Evolutionary conservation across 345 rosid species (phyloP), one percentile per base, ranked within the genome.

Genomic region (Moricandia moricandioides): DNA sequence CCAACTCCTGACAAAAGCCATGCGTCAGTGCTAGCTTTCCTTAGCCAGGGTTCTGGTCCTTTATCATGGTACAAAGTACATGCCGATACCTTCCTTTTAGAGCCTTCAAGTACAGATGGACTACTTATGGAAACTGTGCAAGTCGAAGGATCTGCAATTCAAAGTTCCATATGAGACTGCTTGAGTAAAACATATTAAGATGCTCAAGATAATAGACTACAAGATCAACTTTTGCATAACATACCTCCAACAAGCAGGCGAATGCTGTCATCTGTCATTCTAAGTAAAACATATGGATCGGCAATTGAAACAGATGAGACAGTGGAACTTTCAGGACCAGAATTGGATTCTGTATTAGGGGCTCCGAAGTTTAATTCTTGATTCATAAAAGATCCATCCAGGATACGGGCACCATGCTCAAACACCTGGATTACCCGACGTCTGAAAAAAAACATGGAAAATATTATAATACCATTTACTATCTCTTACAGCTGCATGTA

Each of bases 311-410:
- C 99, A 78, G 88, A 85, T 66, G 83, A 70, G 74, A 85, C 98
- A 13, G 86, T 82, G 70, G 84, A 73, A 83, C 67, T 87, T 75
- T 92, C 97, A 72, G 97, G 80, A 73, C 85, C 82, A 47, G 91
- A 82, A 79, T 78, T 82, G 74, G 91, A 72, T 74, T 90, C 99
- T 75, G 94, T 73, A 73, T 85, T 89, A 21, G 89, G 57, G 72
- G 88, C 78, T 69, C 88, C 93, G 74, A 95, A 87, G 85, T 79
- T 89, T 74, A 95, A 80, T 72, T 92, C 96, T 77, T 95, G 97
- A 75, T 92, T 92, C 98, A 87, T 89, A 86, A 88, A 90, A 75
- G 99, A 84, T 83, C 99, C 99, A 83, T 95, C 97, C 58, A 95
- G 86, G 82, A 95, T 85, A 34, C 97, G 96, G 59, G 90, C 97